Conservation (phyloP, 164 flowering plant species). For the Houttuynia cordata region DNA sequence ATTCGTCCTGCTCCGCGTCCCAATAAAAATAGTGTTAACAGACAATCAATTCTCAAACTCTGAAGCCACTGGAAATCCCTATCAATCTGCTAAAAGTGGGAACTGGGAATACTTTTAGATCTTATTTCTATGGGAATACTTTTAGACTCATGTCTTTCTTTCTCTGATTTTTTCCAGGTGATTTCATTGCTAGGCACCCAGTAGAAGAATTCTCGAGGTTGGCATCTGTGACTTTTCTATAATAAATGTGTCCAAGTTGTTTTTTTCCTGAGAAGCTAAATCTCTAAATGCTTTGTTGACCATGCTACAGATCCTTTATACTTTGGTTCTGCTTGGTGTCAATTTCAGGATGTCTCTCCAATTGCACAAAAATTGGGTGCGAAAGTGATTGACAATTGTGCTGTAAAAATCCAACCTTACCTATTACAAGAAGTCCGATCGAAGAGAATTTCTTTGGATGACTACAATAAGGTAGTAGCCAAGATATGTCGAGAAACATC, state of each 20-base stretch:
- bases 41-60: not conserved
- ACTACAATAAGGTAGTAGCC: conserved; percentile 49
- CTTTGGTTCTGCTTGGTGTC: not conserved
- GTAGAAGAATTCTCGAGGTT: conserved; percentile 1
- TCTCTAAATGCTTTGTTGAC: no score
- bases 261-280: no score
- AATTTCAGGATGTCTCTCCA: conserved; percentile 46
- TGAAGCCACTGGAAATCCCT: conserved; percentile 1
- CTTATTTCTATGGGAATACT: not conserved
- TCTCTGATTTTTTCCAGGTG: conserved; percentile 4
- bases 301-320: no score
- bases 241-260: not conserved
- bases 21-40: conserved; percentile 1
- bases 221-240: not conserved
- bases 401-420: conserved; percentile 55
- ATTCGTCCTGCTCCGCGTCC: conserved; percentile 12
- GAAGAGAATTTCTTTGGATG: conserved; percentile 27
- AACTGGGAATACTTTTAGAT: not conserved
- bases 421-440: conserved; percentile 39
- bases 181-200: not conserved
- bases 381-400: conserved; percentile 50
- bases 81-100: conserved; percentile 7
- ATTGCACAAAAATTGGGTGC: conserved; percentile 57
- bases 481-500: conserved; percentile 36
- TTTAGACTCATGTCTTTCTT: not conserved